Conservation (phyloP, 2,329 filamentous ascomycete species). For the Xylariomycetidae sp. region DNA sequence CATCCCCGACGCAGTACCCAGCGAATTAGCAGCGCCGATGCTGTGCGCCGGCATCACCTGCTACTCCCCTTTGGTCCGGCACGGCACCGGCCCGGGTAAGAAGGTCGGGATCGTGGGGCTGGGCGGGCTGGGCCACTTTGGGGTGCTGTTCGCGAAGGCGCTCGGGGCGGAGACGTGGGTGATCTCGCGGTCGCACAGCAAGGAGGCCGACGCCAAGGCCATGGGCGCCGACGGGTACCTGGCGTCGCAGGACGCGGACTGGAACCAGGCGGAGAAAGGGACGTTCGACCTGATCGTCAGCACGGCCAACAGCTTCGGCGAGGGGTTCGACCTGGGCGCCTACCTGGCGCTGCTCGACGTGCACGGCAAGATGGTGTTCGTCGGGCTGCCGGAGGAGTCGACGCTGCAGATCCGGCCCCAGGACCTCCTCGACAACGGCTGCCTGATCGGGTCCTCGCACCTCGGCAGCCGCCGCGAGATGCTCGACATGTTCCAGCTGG, state of each 20-base stretch:
- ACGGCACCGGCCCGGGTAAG: conserved; percentile 72
- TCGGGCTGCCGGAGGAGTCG: conserved; percentile 74
- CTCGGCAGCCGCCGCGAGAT: conserved; percentile 67
- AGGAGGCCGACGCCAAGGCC: conserved; percentile 54
- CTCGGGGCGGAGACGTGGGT: conserved; percentile 59
- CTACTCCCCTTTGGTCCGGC: conserved; percentile 72
- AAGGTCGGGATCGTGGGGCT: conserved; percentile 73
- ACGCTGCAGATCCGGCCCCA: conserved; percentile 68
- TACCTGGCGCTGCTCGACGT: conserved; percentile 80
- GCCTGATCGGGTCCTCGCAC: conserved; percentile 67
- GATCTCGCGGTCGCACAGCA: conserved; percentile 55
- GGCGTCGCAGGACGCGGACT: conserved; percentile 52
- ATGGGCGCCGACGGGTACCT: conserved; percentile 60
- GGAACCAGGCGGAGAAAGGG: conserved; percentile 53
- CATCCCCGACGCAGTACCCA: conserved; percentile 68
- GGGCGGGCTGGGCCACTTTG: conserved; percentile 69
- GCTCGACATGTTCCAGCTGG: conserved; percentile 66
- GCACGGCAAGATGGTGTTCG: conserved; percentile 74
- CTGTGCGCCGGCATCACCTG: conserved; percentile 80
- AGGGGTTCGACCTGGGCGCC: conserved; percentile 61
- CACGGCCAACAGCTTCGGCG: conserved; percentile 63
- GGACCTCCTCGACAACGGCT: conserved; percentile 70
- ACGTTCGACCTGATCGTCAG: conserved; percentile 75
- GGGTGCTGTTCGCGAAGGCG: conserved; percentile 64
- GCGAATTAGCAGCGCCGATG: conserved; percentile 67